Base-by-base conservation (phyloP, 164 flowering plant species). In the Vitis cinerea region DNA sequence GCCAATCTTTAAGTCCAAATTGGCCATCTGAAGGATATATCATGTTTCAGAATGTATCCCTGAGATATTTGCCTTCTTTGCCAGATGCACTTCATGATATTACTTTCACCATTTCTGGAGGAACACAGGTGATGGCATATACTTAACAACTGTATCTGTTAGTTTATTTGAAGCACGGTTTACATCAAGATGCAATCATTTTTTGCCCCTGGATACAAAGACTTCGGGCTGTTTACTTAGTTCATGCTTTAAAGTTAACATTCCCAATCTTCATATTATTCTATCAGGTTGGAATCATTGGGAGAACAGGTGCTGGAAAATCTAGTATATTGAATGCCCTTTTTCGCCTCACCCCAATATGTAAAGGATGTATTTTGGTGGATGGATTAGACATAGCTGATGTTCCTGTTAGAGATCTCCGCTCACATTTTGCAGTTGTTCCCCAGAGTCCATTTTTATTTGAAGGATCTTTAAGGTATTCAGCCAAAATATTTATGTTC, bases 261-360 rank as follows among this genome's bases (percentile, higher is more conserved):
- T 19, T 9, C 61, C 27, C 23, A 19, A 58, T 58, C 23, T 15
- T 9, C 17, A 13, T 9, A 15, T 9, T 55, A 10, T 58, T 55
- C 54, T n/a, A 53, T 72, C 78, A 95, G 98, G 95, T 93, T 79
- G 99, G 98, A 72, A 79, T 96, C 61, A 78, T 96, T 79, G 99
- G 99, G 74, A 89, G 99, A 83, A 96, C 99, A 14, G 99, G 98
- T 56, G 99, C 99, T 64, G 99, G 99, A 75, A 96, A 96, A 82
- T 96, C 99, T 66, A 93, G 97, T 64, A 67, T 93, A 61, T 53
- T 96, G 76, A 93, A 90, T 82, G 94, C 93, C 56, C 87, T 96
- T 50, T 92, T 92, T 66, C 97, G 98, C 74, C 94, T 96, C 14
- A 84, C 79, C 65, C 91, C 94, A 69, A 77, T 93, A 61, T 84